phyloP scores from a whole-genome alignment of 345 rosid genomes.

The Trapa bicornis region DNA sequence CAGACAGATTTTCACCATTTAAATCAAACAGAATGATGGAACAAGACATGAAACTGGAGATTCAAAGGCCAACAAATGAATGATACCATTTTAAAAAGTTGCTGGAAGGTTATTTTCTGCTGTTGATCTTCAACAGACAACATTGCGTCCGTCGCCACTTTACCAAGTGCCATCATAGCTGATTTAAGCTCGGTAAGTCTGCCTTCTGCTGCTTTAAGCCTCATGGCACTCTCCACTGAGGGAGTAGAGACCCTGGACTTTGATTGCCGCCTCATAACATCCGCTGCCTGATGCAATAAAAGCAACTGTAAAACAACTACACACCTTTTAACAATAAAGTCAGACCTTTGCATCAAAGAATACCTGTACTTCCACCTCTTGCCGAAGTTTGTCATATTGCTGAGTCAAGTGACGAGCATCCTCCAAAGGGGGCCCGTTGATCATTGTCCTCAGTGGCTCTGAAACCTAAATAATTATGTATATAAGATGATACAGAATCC shows the following conservation, averaged over 20 bases:
- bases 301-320: not conserved
- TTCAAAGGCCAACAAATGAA: not conserved
- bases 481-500: not conserved
- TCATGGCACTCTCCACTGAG: constrained; percentile 58
- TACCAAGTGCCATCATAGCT: constrained; percentile 59
- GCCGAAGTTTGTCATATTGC: constrained; percentile 71
- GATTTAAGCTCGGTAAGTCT: constrained; percentile 71
- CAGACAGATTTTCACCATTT: not conserved
- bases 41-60: not conserved
- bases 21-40: not conserved
- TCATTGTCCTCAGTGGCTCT: constrained; percentile 55
- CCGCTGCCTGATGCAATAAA: constrained; percentile 46
- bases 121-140: constrained; percentile 78
- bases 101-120: constrained; percentile 54
- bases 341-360: not conserved
- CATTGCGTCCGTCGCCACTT: constrained; percentile 89
- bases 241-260: constrained; percentile 66
- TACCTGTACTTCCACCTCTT: constrained; percentile 90
- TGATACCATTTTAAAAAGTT: constrained; percentile 47
- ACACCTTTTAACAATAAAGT: too few relatives aligned
- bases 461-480: constrained; percentile 9
- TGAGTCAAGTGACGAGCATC: constrained; percentile 82
- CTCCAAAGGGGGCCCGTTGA: constrained; percentile 86
- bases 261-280: constrained; percentile 58
- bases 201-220: constrained; percentile 63